Base-by-base conservation (phyloP, 768 basidiomycete genomes). In the Leccinum pellstonianum region DNA sequence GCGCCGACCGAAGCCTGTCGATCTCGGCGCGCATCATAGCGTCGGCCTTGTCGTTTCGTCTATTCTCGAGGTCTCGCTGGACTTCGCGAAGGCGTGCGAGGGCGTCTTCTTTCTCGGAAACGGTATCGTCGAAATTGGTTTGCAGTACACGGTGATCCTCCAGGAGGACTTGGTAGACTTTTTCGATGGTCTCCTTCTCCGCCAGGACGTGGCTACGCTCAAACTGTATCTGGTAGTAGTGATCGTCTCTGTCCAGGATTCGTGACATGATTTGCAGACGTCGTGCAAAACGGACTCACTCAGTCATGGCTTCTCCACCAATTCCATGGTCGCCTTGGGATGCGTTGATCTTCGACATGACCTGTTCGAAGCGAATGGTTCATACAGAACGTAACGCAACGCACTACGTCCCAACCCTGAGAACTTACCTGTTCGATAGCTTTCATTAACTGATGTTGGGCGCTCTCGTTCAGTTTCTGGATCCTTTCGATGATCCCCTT, bases 391-490 rank as follows among this genome's bases (percentile, higher is more conserved):
- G 25, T 37, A 41, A 37, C 47, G n/a, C 37, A 15, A 33, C 37
- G n/a, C 49, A 46, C 41, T 27, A 37, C 6, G 6, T 1, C 51
- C 25, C 52, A 41, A 37, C 15, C n/a, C 49, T 19, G 61, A 56
- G 29, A 38, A 72, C 82, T 55, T 59, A 92, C 94, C 81, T 92
- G 90, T 74, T 97, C 95, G 60, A 97, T 96, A 43, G 92, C 90
- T 74, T 84, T 88, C 95, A 97, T 98, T 55, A 97, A 77, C 68
- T 86, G 81, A 70, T 93, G 91, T 76, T 97, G 95, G 68, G 94
- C 87, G 17, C 76, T 80, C 73, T 96, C 90, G 61, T 84, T 88
- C 62, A 97, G 73, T 2, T 83, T 81, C 68, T 95, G 94, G 37
- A 98, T 98, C 75, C 86, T 90, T 70, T 86, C 87, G 61, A 98